Evolutionary conservation across 768 basidiomycete genomes (phyloP), one percentile per base, ranked within the genome.

Genomic region (Kwoniella europaea): DNA sequence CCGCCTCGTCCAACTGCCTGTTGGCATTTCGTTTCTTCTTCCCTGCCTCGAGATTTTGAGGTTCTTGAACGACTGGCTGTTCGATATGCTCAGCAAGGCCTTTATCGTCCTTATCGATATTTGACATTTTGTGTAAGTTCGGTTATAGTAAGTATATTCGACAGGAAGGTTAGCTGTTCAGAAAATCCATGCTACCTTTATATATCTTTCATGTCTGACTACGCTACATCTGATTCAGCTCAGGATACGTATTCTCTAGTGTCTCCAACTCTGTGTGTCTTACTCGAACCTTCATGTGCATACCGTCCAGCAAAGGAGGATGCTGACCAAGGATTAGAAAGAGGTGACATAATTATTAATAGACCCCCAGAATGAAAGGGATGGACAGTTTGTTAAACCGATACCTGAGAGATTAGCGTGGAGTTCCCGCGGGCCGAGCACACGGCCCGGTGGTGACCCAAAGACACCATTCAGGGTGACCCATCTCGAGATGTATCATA

Each of bases 1-100:
- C 71, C 16, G 71, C 71, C 50, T 72, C 71, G 24, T 72, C 71
- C 24, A 72, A n/a, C 29, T 72, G 71, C 16, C 52, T 72, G 42
- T 72, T 72, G 3, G 59, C 71, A 6, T 54, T 56, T 20, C 53
- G 54, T 22, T 65, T 65, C 52, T 20, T 42, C 15, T 20, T 56
- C 9, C 53, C 65, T 10, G 53, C 65, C 9, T 57, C 65, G 57
- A 58, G 57, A 16, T 58, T 35, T 12, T 24, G 20, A 27, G 57
- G 15, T 13, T 58, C 57, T 16, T 58, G 20, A 35, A 43, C 13
- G 18, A 61, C 41, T 42, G 59, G 59, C 42, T 61, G 59, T 43
- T 61, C 59, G 42, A 61, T 61, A 20, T 61, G 59, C 41, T 42
- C 59, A 44, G 42, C 42, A n/a, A 24, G 3, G 2, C n/a, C 59